A percentile compares a stretch with the other conserved stretches of the same genome.
Evolutionary conservation across 2,329 filamentous ascomycete species (phyloP).

Genomic region (Fusarium sp.): DNA sequence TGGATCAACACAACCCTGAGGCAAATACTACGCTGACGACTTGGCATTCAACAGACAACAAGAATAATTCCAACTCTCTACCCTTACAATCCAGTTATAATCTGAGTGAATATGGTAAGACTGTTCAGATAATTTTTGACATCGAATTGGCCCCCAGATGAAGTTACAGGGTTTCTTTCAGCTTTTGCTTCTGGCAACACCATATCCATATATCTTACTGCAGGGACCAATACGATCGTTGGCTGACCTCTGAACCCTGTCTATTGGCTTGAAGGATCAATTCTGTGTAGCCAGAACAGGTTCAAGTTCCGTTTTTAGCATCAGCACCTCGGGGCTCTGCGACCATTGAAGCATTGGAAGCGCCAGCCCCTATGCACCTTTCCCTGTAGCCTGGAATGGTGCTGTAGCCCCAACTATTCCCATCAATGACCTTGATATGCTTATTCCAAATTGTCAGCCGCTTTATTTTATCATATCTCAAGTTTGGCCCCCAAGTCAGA

Average conservation of each 20-base stretch:
- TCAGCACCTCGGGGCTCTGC: background rate
- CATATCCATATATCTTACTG: background rate
- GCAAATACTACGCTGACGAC: conserved; percentile 11
- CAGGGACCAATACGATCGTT: background rate
- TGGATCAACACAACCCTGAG: background rate
- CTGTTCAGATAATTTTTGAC: conserved; percentile 2
- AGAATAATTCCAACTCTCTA: background rate
- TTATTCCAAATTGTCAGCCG: background rate
- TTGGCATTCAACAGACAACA: too few species aligned
- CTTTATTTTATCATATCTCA: background rate
- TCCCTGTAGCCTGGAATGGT: too few species aligned
- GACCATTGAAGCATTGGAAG: background rate
- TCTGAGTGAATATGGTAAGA: background rate
- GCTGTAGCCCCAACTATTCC: background rate
- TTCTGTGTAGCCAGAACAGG: background rate
- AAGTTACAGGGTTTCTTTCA: conserved; percentile 1
- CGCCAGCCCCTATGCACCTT: conserved; percentile 9
- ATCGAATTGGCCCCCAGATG: conserved; percentile 15
- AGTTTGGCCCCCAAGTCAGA: background rate
- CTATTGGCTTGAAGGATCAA: background rate
- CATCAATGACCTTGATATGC: background rate
- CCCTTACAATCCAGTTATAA: too few species aligned
- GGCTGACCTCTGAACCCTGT: background rate
- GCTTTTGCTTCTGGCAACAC: background rate
- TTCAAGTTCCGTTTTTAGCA: background rate